Conservation (phyloP, 2,329 filamentous ascomycete species). For the Fusarium sp. region DNA sequence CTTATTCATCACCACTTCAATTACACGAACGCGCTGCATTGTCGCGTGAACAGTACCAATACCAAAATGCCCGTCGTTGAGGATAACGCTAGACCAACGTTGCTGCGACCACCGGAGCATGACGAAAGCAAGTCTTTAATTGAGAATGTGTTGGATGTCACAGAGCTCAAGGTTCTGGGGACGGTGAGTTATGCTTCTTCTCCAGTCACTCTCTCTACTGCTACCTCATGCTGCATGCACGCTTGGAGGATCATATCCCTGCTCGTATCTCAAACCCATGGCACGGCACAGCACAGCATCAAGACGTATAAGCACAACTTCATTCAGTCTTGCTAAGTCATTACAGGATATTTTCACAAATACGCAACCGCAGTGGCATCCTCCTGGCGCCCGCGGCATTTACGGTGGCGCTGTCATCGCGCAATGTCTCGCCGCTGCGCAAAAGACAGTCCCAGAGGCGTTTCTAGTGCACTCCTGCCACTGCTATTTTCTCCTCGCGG, state of each 20-base stretch:
- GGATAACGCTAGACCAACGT: slow-evolving; percentile 52
- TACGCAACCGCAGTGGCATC: slow-evolving; percentile 90
- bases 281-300: neutral
- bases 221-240: neutral
- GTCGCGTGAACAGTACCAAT: slow-evolving; percentile 1
- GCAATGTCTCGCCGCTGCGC: slow-evolving; percentile 88
- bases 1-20: neutral
- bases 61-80: slow-evolving; percentile 41
- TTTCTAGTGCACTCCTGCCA: slow-evolving; percentile 97
- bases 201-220: neutral
- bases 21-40: slow-evolving; percentile 1
- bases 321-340: slow-evolving; percentile 7
- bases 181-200: slow-evolving; percentile 66
- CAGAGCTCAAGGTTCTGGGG: slow-evolving; percentile 80
- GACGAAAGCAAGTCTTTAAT: slow-evolving; percentile 82
- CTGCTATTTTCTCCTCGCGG: slow-evolving; percentile 97
- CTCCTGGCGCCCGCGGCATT: slow-evolving; percentile 90
- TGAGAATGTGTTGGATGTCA: slow-evolving; percentile 90
- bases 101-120: slow-evolving; percentile 77
- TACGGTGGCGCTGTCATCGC: slow-evolving; percentile 95
- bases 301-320: neutral
- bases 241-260: neutral
- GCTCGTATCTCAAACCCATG: neutral
- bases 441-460: slow-evolving; percentile 83
- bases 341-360: slow-evolving; percentile 92